These are phyloP conservation scores for Saturnispora bothae DNA, from an alignment of 805 yeast genomes.

Conservation along the genomic window DNA sequence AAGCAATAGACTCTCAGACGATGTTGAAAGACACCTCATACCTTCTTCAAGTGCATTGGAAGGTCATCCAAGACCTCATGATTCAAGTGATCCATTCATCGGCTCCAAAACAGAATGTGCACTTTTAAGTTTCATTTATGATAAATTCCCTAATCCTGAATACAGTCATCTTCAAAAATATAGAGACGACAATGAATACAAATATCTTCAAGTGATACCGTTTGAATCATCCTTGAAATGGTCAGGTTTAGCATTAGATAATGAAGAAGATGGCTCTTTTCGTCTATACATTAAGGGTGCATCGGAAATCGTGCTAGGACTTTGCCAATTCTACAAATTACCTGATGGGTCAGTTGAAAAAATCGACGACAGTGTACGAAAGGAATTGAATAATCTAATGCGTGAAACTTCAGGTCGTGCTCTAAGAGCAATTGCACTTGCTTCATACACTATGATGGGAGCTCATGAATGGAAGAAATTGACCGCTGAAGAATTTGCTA, in stretches of 20 bases:
- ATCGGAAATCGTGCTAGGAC: slow-evolving; percentile 69
- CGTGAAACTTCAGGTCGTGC: slow-evolving; percentile 62
- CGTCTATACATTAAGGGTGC: slow-evolving; percentile 85
- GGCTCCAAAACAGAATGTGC: slow-evolving; percentile 97
- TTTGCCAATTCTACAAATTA: slow-evolving; percentile 33
- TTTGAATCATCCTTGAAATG: slow-evolving; percentile 90
- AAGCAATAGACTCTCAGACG: not conserved
- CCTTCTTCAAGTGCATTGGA: not conserved
- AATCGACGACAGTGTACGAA: not conserved
- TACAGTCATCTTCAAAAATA: slow-evolving; percentile 29
- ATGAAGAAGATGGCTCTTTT: slow-evolving; percentile 30
- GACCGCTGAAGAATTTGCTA: slow-evolving; percentile 5
- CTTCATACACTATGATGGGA: slow-evolving; percentile 56
- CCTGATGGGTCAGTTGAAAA: slow-evolving; percentile 3
- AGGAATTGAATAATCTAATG: slow-evolving; percentile 22
- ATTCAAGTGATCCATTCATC: slow-evolving; percentile 36
- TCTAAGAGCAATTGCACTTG: slow-evolving; percentile 79
- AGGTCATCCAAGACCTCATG: slow-evolving; percentile 4
- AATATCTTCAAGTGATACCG: slow-evolving; percentile 65
- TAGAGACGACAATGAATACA: slow-evolving; percentile 29
- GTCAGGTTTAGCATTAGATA: slow-evolving; percentile 66
- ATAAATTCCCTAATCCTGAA: slow-evolving; percentile 31
- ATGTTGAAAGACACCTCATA: not conserved
- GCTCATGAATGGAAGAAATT: slow-evolving; percentile 36
- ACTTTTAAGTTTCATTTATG: slow-evolving; percentile 55